These are phyloP conservation scores for Mucor piriformis DNA, from an alignment of 371 early-diverging fungal species.

Conservation along the genomic window DNA sequence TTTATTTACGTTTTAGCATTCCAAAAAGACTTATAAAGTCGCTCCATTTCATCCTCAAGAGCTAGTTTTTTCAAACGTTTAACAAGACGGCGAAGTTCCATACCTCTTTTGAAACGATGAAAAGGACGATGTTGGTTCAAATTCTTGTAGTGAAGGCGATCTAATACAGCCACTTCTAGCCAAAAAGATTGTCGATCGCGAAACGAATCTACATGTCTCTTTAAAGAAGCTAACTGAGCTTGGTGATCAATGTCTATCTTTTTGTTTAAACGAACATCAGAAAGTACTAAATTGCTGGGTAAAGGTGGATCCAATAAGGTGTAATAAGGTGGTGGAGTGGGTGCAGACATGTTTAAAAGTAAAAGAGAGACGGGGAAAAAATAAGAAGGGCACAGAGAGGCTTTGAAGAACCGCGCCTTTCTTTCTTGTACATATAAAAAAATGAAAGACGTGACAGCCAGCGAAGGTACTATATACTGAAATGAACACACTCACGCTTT, in stretches of 20 bases:
- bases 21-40: constrained; percentile 40
- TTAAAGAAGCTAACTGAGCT: constrained; percentile 20
- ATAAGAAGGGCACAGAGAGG: not conserved
- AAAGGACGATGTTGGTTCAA: constrained; percentile 44
- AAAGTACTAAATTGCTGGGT: constrained; percentile 20
- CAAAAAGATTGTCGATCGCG: constrained; percentile 33
- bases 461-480: not conserved
- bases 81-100: constrained; percentile 30
- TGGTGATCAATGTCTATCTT: constrained; percentile 30
- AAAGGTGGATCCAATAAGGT: constrained; percentile 24
- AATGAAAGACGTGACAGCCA: not conserved
- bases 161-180: constrained; percentile 39
- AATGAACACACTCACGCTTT: not conserved
- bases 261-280: constrained; percentile 36
- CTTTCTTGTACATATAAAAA: not conserved
- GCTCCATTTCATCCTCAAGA: constrained; percentile 30
- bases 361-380: not conserved
- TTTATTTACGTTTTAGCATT: constrained; percentile 29
- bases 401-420: not conserved
- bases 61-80: constrained; percentile 37
- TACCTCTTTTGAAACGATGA: constrained; percentile 37
- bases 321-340: constrained; percentile 23
- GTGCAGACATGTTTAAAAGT: not conserved
- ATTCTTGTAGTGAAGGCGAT: constrained; percentile 40
- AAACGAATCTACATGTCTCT: constrained; percentile 17